Evolutionary conservation across 495 filamentous ascomycete species (phyloP), one percentile per base, ranked within the genome.

Genomic region (Xylaria castorea): DNA sequence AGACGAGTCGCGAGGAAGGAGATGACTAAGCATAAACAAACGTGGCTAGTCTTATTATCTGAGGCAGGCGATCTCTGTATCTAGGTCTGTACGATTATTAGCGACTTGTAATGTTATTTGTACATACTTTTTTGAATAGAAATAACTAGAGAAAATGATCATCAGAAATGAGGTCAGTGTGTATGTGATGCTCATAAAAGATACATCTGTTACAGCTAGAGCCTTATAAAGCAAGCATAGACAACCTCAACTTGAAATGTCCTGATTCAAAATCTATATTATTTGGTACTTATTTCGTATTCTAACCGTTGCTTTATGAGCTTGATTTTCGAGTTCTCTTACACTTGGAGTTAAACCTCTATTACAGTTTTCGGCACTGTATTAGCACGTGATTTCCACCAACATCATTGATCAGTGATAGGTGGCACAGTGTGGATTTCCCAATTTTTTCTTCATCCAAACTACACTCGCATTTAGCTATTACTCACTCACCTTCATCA

Each of bases 1-100:
- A 85, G 75, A 92, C 90, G 74, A 84, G 82, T 60, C 82, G 83
- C 20, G 76, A 83, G 7, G 87, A 87, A 57, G 89, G 83, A 0
- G 74, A 68, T 20, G 75, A 73, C 5, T 64, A 75, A 60, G 73
- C 42, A 65, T 34, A 55, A 65, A 22, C 34, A 32, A 61, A 22
- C 2, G 20, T 11, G 20, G 18, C 11, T 3, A 30, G 22, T 25
- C 25, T 50, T n/a, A 50, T 18, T 27, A 18, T 30, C 22, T 5
- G 5, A 12, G 18, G 16, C 27, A 2, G 20, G 30, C 9, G 9
- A 67, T 11, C 16, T 27, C 12, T 20, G 20, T 50, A 25, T 46
- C 2, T 32, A 48, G 12, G 12, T n/a, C 20, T 50, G 16, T 25
- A 40, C n/a, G 46, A 1, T 50, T 50, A 40, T 55, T 42, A 53